Evolutionary conservation across 495 filamentous ascomycete genomes (phyloP), one percentile per base, ranked within the genome.

Genomic region (Trichocladium uniseriatum): DNA sequence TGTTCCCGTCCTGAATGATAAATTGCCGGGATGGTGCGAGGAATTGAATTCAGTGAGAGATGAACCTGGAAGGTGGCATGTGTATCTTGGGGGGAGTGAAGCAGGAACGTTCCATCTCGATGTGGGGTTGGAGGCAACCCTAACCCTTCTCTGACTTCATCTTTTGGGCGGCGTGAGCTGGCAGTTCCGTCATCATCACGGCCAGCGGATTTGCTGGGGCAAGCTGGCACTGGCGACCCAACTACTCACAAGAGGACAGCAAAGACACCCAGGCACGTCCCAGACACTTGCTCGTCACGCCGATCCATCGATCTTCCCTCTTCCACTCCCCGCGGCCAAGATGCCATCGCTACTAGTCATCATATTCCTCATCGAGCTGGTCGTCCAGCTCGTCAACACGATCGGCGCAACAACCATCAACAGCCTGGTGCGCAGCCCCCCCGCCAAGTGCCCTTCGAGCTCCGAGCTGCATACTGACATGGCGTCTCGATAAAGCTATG

Each of bases 381-480:
- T 74, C 27, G 87, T 94, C 51, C 84, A 92, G 66, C 67, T 95
- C 15, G 69, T 96, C 62, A 96, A 94, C 61, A 94, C 83, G 34
- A 69, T 94, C 51, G 91, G 92, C 52, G 86, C 86, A 9, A 68
- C 79, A 11, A 81, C 85, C 40, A 82, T 96, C 62, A 90, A 91
- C 59, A 76, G 76, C 50, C 56, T 92, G 63, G 90, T 95, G 79
- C 43, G 82, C 28, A n/a, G 28, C 48, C 39, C 19, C 38, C 38
- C 10, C 16, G 19, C n/a, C 31, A 32, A 2, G 9, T 32, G 9
- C 31, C 10, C 31, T 11, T 10, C 31, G 13, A 11, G 31, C 31
- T 38, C 15, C 3, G 80, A 94, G 54, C 81, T 90, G 47, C n/a
- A n/a, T 13, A 9, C 60, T 56, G 37, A 56, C 43, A 20, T 4